Evolutionary conservation across 2,329 filamentous ascomycete species (phyloP).

Genomic region (Pseudomassariella vexata): DNA sequence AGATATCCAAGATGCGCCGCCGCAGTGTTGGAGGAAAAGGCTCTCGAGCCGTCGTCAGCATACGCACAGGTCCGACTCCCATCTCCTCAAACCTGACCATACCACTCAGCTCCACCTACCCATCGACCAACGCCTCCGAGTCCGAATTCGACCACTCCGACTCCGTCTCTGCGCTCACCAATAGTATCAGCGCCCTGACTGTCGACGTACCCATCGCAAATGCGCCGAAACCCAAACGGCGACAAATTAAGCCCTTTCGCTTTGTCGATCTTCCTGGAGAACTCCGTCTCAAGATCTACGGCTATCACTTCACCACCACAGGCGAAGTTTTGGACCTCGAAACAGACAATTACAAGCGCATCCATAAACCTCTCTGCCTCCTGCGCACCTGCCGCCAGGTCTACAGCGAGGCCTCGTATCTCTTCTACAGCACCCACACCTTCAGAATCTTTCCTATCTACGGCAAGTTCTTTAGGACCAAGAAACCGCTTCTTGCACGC

Average conservation of each 20-base stretch:
- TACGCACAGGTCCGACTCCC: conserved; percentile 21
- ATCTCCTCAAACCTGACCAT: conserved; percentile 27
- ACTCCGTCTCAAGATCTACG: conserved; percentile 64
- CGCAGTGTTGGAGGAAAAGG: conserved; percentile 21
- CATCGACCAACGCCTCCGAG: conserved; percentile 31
- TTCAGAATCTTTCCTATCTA: conserved; percentile 63
- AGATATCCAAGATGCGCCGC: conserved; percentile 16
- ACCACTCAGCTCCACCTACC: conserved; percentile 28
- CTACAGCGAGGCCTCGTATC: conserved; percentile 57
- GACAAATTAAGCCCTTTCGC: conserved; percentile 43
- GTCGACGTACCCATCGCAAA: conserved; percentile 27
- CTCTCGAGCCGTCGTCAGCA: conserved; percentile 22
- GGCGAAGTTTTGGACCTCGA: conserved; percentile 60
- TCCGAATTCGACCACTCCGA: conserved; percentile 26
- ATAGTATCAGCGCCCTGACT: conserved; percentile 36
- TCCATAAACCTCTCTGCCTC: conserved; percentile 54
- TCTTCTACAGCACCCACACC: conserved; percentile 58
- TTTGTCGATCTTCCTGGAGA: conserved; percentile 66
- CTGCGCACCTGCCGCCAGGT: conserved; percentile 56
- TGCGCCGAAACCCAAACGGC: conserved; percentile 23
- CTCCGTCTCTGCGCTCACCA: conserved; percentile 30
- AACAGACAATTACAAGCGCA: conserved; percentile 56
- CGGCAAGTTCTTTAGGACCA: conserved; percentile 65
- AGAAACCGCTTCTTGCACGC: conserved; percentile 64
- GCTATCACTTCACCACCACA: conserved; percentile 49